Evolutionary conservation across 768 basidiomycete species (phyloP).

Genomic region (Kwoniella heveanensis): DNA sequence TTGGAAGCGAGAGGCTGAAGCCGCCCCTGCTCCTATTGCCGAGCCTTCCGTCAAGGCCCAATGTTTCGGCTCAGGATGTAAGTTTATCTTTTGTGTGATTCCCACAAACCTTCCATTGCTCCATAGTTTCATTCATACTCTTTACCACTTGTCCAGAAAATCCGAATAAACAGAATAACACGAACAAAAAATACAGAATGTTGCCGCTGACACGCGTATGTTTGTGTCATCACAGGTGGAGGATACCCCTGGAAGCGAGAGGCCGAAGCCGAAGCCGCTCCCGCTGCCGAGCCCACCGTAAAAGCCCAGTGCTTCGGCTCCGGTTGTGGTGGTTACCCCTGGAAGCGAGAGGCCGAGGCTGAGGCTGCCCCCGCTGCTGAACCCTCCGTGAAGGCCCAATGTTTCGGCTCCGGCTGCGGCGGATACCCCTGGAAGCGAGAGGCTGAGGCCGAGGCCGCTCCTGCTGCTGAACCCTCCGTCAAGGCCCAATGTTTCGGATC

Average conservation of each 20-base stretch:
- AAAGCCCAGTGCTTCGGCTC: slow-evolving; percentile 12
- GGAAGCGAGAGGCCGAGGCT: slow-evolving; percentile 25
- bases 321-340: slow-evolving; percentile 15
- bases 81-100: background rate
- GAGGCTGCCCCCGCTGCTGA: slow-evolving; percentile 18
- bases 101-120: background rate
- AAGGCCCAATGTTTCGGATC: slow-evolving; percentile 5
- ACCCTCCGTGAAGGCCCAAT: slow-evolving; percentile 3
- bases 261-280: slow-evolving; percentile 8
- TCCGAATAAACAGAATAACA: too few species aligned
- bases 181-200: background rate
- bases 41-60: slow-evolving; percentile 19
- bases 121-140: too few species aligned
- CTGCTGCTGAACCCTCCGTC: background rate
- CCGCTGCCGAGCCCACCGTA: slow-evolving; percentile 3
- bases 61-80: slow-evolving; percentile 24
- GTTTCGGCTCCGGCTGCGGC: slow-evolving; percentile 13
- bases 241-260: slow-evolving; percentile 23
- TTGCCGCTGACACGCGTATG: background rate
- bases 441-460: slow-evolving; percentile 14
- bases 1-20: slow-evolving; percentile 40
- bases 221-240: slow-evolving; percentile 5
- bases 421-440: slow-evolving; percentile 22
- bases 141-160: too few species aligned
- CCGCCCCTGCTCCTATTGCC: slow-evolving; percentile 9